These are phyloP conservation scores for Orbilia blumenaviensis DNA, from an alignment of 2,329 filamentous ascomycete species.

Conservation along the genomic window DNA sequence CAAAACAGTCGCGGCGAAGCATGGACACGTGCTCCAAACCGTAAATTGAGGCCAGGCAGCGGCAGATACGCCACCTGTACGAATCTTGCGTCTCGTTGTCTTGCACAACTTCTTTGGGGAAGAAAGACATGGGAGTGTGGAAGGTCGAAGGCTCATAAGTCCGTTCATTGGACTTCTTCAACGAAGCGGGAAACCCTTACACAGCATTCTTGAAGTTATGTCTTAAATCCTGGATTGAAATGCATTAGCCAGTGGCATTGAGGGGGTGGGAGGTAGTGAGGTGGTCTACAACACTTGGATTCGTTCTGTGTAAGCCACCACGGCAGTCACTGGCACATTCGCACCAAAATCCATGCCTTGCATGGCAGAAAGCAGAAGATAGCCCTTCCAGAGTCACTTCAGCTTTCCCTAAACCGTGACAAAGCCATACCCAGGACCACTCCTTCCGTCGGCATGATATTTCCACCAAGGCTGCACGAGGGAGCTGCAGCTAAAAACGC, in stretches of 20 bases:
- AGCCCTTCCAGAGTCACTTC: neutral
- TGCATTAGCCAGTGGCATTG: conserved; percentile 22
- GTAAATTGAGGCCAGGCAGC: conserved; percentile 17
- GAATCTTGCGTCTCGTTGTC: conserved; percentile 9
- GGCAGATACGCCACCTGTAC: conserved; percentile 7
- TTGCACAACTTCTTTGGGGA: conserved; percentile 27
- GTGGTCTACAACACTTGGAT: conserved; percentile 24
- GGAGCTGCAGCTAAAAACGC: conserved; percentile 15
- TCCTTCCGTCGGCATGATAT: conserved; percentile 5
- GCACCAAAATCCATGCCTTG: neutral
- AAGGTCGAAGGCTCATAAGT: conserved; percentile 21
- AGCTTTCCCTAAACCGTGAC: conserved; percentile 19
- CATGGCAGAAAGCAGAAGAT: conserved; percentile 19
- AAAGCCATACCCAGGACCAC: neutral
- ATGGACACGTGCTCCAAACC: conserved; percentile 7
- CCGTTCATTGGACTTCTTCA: conserved; percentile 30
- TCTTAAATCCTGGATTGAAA: conserved; percentile 32
- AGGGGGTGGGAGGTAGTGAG: neutral
- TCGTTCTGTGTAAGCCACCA: conserved; percentile 28
- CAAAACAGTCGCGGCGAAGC: neutral
- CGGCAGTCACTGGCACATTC: neutral
- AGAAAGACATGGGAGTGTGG: neutral
- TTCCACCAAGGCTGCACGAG: conserved; percentile 37
- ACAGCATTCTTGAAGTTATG: conserved; percentile 36
- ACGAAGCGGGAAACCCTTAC: conserved; percentile 2